Evolutionary conservation across 768 basidiomycete species (phyloP), one percentile per base, ranked within the genome.

Genomic region (Daedaleopsis nitida): DNA sequence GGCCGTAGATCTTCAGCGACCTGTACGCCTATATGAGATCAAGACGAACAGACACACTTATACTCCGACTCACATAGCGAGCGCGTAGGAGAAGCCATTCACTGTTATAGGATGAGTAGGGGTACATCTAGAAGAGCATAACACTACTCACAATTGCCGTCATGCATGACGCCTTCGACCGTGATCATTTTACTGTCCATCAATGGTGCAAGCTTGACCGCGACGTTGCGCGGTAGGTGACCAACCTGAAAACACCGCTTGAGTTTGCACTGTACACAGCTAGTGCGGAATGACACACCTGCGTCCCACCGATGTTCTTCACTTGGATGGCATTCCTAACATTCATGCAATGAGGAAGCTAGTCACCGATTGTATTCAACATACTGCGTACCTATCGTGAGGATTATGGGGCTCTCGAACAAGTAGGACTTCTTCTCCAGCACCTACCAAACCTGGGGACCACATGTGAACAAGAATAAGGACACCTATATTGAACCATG

Each of bases 311-410:
- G 44, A 94, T 92, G 68, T 96, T 96, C 70, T 83, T 79, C 27
- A 95, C 92, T 76, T 91, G 84, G 24, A 93, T 87, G 1, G 90
- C 88, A 72, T 92, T 91, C 32, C 88, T 91, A 56, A 17, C 32
- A 32, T 17, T 6, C 21, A 37, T 13, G 39, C 38, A 21, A 17
- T n/a, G 4, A n/a, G 45, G n/a, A 23, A n/a, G 44, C 21, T 45
- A n/a, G 27, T 32, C 27, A 32, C 27, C 4, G 5, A 17, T 45
- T 19, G 45, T n/a, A 6, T 13, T 23, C 21, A 21, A 5, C 14
- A 43, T 9, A 21, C 14, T n/a, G 17, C 73, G 44, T 67, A 87
- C 89, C 79, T 77, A 60, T 95, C 94, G 69, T 87, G 89, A 47
- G 27, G 62, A 69, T 94, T 94, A 0, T 69, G 62, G 0, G 91